Base-by-base conservation (phyloP, 2,329 filamentous ascomycete species). In the Leptographium flavum region DNA sequence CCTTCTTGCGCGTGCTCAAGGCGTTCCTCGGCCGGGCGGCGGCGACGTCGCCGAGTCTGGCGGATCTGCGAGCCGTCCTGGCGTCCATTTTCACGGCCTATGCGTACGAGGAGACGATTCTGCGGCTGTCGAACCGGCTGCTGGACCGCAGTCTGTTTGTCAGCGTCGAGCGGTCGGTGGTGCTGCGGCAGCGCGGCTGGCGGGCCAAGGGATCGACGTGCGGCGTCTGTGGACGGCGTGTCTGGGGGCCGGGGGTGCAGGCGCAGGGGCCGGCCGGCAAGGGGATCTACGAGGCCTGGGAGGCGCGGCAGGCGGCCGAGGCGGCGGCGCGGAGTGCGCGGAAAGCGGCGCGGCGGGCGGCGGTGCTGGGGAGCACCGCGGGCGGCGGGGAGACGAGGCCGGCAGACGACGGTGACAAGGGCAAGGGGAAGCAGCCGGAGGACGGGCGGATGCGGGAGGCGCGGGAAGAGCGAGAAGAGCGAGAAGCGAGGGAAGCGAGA, bases 71-170 rank as follows among this genome's bases (percentile, higher is more conserved):
- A 38, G 76, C 76, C 7, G 88, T 96, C 1, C 73, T 98, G 2
- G 70, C 78, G 1, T 92, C 88, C 13, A 90, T 98, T 45, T 96
- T 98, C 63, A 80, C 90, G 0, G 90, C 92, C 0, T 98, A 98
- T 59, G 82, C 87, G 0, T 95, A 96, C 58, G 92, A 98, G 61
- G 85, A 90, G 59, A 88, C 84, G 0, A 84, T 98, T 15, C 72
- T 98, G 19, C 72, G 75, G 2, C 74, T 98, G 3, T 87, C 92
- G 1, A 94, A 90, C 58, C 74, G 82, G 4, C 78, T 98, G 46
- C 70, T 98, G 0, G 88, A 94, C 50, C 81, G 87, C 53, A 92
- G 92, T 55, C 71, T 94, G 6, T 98, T 96, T 56, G 75, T 83
- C 35, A 82, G 85, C 51, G 86, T 98, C 31, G 70, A 79, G 37